Base-by-base conservation (phyloP, 768 basidiomycete genomes). In the Suillus brevipes region DNA sequence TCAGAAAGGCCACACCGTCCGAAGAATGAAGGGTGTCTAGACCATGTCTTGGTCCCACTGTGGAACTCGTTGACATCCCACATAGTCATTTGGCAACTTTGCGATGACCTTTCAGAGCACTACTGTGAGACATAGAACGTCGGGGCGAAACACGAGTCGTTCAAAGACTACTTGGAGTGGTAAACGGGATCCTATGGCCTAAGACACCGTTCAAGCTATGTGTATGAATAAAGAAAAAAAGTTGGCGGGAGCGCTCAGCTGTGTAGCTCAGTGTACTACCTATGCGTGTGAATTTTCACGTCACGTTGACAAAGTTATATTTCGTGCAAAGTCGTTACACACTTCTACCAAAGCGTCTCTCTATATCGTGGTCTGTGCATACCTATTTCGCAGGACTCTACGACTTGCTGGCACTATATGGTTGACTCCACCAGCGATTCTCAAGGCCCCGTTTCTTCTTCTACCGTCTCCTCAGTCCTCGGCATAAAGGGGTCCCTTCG, bases 401-500 rank as follows among this genome's bases (percentile, higher is more conserved):
- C 67, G 61, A 65, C 67, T 69, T 61, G 65, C 65, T 20, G 63
- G 49, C 63, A 47, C 60, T 62, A 63, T 28, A 77, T 77, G 78
- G 80, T 80, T 68, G 76, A 76, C 70, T 77, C 79, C 52, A 78
- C 75, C 68, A 70, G 73, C 72, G 79, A 78, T 66, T 75, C 75
- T 61, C 78, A 78, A 60, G 62, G 71, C 13, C 66, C 67, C 28
- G 63, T 72, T 53, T 62, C 73, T 18, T 64, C 67, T 62, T 71
- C 78, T 64, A 74, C 81, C 40, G 81, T 85, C 70, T 74, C 84
- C 47, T 83, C 88, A 53, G 69, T 88, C 65, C 82, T 91, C 62
- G 88, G 88, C 66, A 77, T 90, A 72, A 85, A 85, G 75, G 85
- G 84, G 47, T 72, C 78, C 59, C 78, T 90, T 70, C 89, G 88